A percentile compares a stretch with the other conserved stretches of the same genome.
Evolutionary conservation across 805 yeast species (phyloP).

Genomic region (Lipomyces spencermartinsiae): DNA sequence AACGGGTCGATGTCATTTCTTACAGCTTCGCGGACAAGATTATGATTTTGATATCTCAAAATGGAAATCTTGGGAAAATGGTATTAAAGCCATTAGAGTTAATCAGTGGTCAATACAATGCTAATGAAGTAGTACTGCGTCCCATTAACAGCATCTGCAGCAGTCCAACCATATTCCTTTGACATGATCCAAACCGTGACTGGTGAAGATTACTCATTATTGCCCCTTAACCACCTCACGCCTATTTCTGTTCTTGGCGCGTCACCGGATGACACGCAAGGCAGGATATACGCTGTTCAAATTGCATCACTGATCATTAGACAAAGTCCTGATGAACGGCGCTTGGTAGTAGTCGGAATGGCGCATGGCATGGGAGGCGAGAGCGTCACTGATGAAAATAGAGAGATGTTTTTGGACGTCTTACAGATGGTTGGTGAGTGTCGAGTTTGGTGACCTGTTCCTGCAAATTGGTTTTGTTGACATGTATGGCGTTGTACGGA

Average conservation of each 20-base stretch:
- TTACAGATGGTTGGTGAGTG: constrained; percentile 29
- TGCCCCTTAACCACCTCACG: constrained; percentile 31
- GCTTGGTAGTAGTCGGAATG: constrained; percentile 32
- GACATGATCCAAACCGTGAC: constrained; percentile 10
- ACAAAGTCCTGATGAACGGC: constrained; percentile 34
- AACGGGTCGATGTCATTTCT: constrained; percentile 27
- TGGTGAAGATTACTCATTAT: constrained; percentile 30
- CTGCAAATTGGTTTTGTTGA: neutral
- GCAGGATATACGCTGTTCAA: constrained; percentile 34
- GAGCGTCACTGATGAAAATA: neutral
- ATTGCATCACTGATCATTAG: constrained; percentile 31
- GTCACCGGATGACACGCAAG: constrained; percentile 27
- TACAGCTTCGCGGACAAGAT: constrained; percentile 36
- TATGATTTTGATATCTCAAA: constrained; percentile 27
- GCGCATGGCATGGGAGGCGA: constrained; percentile 9
- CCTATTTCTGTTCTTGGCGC: constrained; percentile 31
- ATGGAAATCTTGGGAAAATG: constrained; percentile 36
- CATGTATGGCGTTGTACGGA: neutral
- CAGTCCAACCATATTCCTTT: constrained; percentile 20
- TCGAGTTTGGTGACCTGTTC: constrained; percentile 24
- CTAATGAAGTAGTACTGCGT: constrained; percentile 25
- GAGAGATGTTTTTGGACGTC: constrained; percentile 25
- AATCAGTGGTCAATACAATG: neutral
- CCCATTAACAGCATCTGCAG: constrained; percentile 28
- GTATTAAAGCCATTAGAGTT: constrained; percentile 7